A percentile compares a stretch with the other conserved stretches of the same genome.
Evolutionary conservation across 2,329 filamentous ascomycete genomes (phyloP).

Genomic region (Pseudopyrenochaeta lycopersici): DNA sequence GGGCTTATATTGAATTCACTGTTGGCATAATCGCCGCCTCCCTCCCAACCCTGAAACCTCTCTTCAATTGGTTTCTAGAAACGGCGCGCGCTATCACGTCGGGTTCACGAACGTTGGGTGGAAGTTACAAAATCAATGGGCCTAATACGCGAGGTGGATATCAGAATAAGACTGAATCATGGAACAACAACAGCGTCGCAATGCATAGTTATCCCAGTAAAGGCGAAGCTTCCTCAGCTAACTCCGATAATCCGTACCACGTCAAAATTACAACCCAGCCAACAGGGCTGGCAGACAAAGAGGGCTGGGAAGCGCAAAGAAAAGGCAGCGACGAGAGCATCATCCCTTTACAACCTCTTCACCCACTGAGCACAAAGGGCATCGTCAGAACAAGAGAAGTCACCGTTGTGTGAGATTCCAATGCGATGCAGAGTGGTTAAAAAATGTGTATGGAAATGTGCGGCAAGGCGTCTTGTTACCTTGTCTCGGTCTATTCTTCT

Average conservation of each 20-base stretch:
- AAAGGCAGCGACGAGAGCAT: conserved; percentile 30
- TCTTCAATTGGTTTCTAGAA: conserved; percentile 34
- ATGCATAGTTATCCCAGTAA: conserved; percentile 15
- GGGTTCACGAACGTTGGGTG: conserved; percentile 19
- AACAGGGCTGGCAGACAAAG: conserved; percentile 23
- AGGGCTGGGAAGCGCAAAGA: conserved; percentile 25
- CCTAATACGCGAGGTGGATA: conserved; percentile 24
- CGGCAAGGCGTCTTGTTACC: not conserved
- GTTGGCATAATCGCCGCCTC: conserved; percentile 56
- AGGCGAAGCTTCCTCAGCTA: conserved; percentile 1
- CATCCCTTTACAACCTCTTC: conserved; percentile 15
- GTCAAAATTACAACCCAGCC: conserved; percentile 22
- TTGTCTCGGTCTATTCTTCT: not conserved
- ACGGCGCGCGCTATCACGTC: conserved; percentile 27
- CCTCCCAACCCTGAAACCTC: conserved; percentile 51
- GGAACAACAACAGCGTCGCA: conserved; percentile 18
- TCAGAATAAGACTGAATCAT: conserved; percentile 22
- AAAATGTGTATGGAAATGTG: too few species aligned
- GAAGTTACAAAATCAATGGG: conserved; percentile 18
- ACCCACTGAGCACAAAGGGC: conserved; percentile 11
- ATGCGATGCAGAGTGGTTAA: not conserved
- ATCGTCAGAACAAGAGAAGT: conserved; percentile 34
- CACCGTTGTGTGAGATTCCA: conserved; percentile 9
- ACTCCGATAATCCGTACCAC: conserved; percentile 19
- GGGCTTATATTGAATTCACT: conserved; percentile 57